Conservation (phyloP, 1,284 basidiomycete genomes). For the Sporisorium reilianum region DNA sequence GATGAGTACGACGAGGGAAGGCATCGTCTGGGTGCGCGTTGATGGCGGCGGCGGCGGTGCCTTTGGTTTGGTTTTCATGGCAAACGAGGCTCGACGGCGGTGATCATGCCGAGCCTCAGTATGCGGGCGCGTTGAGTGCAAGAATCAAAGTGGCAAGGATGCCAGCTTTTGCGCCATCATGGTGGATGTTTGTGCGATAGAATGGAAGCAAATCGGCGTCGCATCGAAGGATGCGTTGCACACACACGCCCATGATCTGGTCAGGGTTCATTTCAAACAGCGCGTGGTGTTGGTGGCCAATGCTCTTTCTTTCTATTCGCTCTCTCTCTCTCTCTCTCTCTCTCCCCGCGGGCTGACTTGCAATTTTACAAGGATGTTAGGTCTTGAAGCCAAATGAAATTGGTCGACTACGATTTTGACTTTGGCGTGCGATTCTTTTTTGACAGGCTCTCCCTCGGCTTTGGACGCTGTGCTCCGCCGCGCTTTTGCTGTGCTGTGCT, state of each 20-base stretch:
- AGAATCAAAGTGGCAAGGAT: background rate
- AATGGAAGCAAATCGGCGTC: too few relatives aligned
- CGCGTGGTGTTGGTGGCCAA: background rate
- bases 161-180: background rate
- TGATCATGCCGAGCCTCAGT: constrained; percentile 19
- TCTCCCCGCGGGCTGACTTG: too few relatives aligned
- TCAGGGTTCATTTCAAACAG: background rate
- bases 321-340: too few relatives aligned
- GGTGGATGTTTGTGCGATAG: too few relatives aligned
- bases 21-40: constrained; percentile 13
- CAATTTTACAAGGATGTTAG: too few relatives aligned
- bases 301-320: background rate
- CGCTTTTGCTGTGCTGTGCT: background rate
- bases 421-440: too few relatives aligned
- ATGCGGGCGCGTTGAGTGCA: too few relatives aligned
- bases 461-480: background rate
- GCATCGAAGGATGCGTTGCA: too few relatives aligned
- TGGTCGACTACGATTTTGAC: too few relatives aligned
- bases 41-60: background rate
- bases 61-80: constrained; percentile 13
- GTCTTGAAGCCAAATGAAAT: too few relatives aligned
- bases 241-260: too few relatives aligned
- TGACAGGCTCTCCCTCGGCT: too few relatives aligned
- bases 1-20: constrained; percentile 28
- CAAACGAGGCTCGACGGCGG: constrained; percentile 6